Base-by-base conservation (phyloP, 768 basidiomycete genomes). In the Harrya chromipes region DNA sequence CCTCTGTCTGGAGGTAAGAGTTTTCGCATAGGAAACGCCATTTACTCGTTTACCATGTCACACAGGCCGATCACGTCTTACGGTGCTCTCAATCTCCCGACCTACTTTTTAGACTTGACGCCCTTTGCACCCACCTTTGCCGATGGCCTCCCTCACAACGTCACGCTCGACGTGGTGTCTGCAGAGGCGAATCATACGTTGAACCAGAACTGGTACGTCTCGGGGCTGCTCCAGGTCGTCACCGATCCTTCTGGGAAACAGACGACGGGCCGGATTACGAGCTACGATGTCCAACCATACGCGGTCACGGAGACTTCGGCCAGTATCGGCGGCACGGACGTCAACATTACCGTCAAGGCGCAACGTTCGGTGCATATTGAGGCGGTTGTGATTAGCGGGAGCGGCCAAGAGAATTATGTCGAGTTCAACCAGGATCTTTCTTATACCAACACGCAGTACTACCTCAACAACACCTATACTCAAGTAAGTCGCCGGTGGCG, bases 171-270 rank as follows among this genome's bases (percentile, higher is more conserved):
- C 59, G 83, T 91, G 37, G 78, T 74, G 19, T 88, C 88, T 5
- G 82, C 83, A 16, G 84, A 91, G 63, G 57, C 64, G 7, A 74
- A 84, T 57, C 85, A 84, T 50, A 68, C 73, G n/a, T 80, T 85
- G 58, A 76, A 84, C 43, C 74, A 79, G 53, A 90, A 89, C 60
- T 91, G 89, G 90, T 87, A 80, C 60, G 80, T 90, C 23, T 87
- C 86, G 4, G 89, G 76, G 11, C 61, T 72, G 34, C 64, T 91
- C 6, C 87, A 90, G 62, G 82, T 87, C 40, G 66, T 84, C 51
- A 82, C 80, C 1, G 85, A 88, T 60, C 64, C 79, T 8, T 86
- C 87, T 26, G 67, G 72, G 1, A 70, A 71, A 59, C 84, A 74
- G 4, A 90, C 89, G 3, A 87, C 80, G 1, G 89, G 89, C 24